These are phyloP conservation scores for Cladosporium sphaerospermum DNA, from an alignment of 2,329 filamentous ascomycete genomes.

Conservation along the genomic window DNA sequence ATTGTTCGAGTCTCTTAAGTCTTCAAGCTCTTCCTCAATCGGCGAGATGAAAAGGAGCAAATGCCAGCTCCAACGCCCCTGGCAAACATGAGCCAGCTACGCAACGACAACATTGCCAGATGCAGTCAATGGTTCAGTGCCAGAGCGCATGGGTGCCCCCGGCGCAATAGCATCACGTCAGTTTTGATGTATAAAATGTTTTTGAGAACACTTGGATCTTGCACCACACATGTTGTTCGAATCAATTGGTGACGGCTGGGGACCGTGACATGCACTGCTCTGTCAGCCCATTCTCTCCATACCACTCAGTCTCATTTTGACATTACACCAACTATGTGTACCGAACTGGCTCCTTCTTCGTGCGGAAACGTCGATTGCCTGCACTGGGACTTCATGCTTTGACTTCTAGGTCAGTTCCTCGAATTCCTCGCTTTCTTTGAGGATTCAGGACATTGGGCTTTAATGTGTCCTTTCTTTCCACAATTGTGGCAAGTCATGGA, in stretches of 20 bases:
- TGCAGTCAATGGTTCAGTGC: constrained; percentile 23
- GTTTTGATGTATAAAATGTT: too few species aligned
- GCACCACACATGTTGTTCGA: too few species aligned
- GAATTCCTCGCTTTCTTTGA: not conserved
- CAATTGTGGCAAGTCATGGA: constrained; percentile 54
- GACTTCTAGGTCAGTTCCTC: not conserved
- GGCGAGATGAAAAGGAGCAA: constrained; percentile 26
- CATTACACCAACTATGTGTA: too few species aligned
- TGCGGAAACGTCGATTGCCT: too few species aligned
- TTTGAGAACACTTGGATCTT: too few species aligned
- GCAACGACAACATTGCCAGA: constrained; percentile 31
- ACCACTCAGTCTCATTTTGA: too few species aligned
- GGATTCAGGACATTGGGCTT: constrained; percentile 47
- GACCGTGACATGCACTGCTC: not conserved
- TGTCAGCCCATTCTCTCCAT: too few species aligned
- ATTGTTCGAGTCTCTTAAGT: not conserved
- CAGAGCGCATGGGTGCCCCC: not conserved
- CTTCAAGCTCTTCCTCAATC: not conserved
- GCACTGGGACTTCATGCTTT: too few species aligned
- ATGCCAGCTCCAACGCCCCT: constrained; percentile 26
- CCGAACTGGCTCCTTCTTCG: too few species aligned
- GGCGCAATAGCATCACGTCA: too few species aligned
- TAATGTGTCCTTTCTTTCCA: constrained; percentile 55
- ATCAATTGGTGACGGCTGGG: too few species aligned
- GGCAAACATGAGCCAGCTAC: constrained; percentile 37